A percentile compares a stretch with the other conserved stretches of the same genome.
Evolutionary conservation across 495 filamentous ascomycete genomes (phyloP).

Genomic region (Xylaria acuta): DNA sequence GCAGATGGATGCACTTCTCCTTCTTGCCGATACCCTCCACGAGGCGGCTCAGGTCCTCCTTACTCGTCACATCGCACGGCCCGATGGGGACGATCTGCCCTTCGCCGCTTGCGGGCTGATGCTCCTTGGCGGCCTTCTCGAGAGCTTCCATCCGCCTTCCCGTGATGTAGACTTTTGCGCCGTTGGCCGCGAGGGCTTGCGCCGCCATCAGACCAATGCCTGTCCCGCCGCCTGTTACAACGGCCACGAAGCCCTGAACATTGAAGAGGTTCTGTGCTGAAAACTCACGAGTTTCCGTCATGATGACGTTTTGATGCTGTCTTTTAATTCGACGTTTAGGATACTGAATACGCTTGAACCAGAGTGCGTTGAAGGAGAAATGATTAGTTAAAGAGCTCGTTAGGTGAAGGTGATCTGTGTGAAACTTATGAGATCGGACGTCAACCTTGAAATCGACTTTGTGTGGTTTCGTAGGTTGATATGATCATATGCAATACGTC

Average conservation of each 20-base stretch:
- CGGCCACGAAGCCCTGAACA: constrained; percentile 61
- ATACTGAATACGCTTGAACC: too few relatives aligned
- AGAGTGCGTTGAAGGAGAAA: neutral
- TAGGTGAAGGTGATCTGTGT: neutral
- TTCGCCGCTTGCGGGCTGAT: constrained; percentile 38
- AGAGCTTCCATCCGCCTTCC: constrained; percentile 64
- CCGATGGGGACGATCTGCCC: constrained; percentile 46
- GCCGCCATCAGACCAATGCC: constrained; percentile 70
- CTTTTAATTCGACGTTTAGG: neutral
- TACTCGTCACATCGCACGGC: constrained; percentile 68
- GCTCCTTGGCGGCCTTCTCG: constrained; percentile 51
- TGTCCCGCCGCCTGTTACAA: constrained; percentile 64
- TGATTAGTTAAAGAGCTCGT: neutral
- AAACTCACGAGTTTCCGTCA: constrained; percentile 44
- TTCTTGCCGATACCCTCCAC: constrained; percentile 56
- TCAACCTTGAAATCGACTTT: neutral
- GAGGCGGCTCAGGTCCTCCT: constrained; percentile 61
- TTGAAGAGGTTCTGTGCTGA: constrained; percentile 54
- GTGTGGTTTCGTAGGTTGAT: neutral
- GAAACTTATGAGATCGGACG: neutral
- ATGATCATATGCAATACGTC: neutral
- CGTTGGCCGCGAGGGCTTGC: constrained; percentile 66
- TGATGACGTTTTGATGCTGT: constrained; percentile 8
- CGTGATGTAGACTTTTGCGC: constrained; percentile 71
- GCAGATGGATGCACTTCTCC: constrained; percentile 63